These are phyloP conservation scores for Epicoccum sorghinum DNA, from an alignment of 2,329 filamentous ascomycete species.

Conservation along the genomic window DNA sequence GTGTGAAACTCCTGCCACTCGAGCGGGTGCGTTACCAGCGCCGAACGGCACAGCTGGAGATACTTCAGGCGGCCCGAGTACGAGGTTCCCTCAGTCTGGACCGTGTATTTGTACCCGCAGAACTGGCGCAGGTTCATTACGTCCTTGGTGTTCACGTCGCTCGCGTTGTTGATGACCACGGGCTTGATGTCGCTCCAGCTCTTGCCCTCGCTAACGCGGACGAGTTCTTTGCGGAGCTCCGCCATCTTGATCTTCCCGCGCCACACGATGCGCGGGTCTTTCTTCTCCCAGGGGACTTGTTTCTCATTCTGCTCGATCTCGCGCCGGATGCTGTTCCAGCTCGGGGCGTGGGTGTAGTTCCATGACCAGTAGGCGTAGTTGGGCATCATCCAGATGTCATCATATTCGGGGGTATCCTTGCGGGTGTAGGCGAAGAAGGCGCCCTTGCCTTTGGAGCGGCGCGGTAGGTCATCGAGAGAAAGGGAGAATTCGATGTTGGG, in stretches of 20 bases:
- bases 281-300: conserved; percentile 34
- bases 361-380: conserved; percentile 46
- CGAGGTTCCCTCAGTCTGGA: conserved; percentile 60
- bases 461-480: conserved; percentile 41
- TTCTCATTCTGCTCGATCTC: conserved; percentile 34
- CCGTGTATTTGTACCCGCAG: conserved; percentile 58
- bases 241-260: conserved; percentile 45
- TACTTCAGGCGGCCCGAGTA: conserved; percentile 63
- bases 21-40: conserved; percentile 40
- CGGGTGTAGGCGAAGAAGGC: conserved; percentile 41
- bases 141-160: conserved; percentile 38
- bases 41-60: conserved; percentile 56
- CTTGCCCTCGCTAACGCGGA: conserved; percentile 37
- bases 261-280: conserved; percentile 41
- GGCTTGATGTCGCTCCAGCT: conserved; percentile 43
- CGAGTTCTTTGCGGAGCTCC: conserved; percentile 34
- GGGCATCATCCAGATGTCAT: conserved; percentile 45
- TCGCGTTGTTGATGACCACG: conserved; percentile 42
- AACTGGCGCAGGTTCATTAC: conserved; percentile 44
- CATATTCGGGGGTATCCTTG: conserved; percentile 34
- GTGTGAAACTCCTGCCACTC: conserved; percentile 46
- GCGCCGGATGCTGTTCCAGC: conserved; percentile 41
- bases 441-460: conserved; percentile 34
- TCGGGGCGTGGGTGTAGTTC: conserved; percentile 45
- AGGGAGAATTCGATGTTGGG: conserved; percentile 43